Conservation (phyloP, 371 early-diverging fungal genomes). For the Sporodiniella umbellata region DNA sequence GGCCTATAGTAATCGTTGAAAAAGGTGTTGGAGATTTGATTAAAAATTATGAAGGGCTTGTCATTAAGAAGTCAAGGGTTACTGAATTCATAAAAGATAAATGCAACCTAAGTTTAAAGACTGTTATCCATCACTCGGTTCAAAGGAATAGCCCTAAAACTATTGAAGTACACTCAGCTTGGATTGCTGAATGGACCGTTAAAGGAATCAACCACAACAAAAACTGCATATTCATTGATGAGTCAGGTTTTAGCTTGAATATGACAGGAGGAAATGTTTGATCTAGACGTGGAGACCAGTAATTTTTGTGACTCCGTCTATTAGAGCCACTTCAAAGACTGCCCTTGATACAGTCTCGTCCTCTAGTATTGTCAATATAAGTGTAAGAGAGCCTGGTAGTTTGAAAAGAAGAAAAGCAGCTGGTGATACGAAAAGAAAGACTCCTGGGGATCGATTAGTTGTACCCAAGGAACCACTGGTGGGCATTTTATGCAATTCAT, state of each 20-base stretch:
- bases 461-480: slow-evolving; percentile 9
- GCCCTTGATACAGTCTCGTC: not conserved
- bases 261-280: not conserved
- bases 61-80: slow-evolving; percentile 4
- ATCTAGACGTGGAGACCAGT: not conserved
- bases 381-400: slow-evolving; percentile 1
- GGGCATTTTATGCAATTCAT: slow-evolving; percentile 12
- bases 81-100: slow-evolving; percentile 10
- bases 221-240: slow-evolving; percentile 3
- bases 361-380: slow-evolving; percentile 3
- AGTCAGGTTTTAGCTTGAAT: not conserved
- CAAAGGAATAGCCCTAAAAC: not conserved
- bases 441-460: slow-evolving; percentile 1
- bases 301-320: not conserved
- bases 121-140: slow-evolving; percentile 1
- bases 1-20: slow-evolving; percentile 1
- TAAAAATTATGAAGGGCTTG: not conserved
- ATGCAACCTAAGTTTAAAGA: slow-evolving; percentile 7
- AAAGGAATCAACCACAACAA: slow-evolving; percentile 1
- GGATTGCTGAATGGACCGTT: slow-evolving; percentile 5
- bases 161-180: not conserved
- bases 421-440: slow-evolving; percentile 6
- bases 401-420: not conserved
- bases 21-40: not conserved
- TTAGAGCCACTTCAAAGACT: not conserved